These are phyloP conservation scores for Piloderma croceum DNA, from an alignment of 768 basidiomycete species.

Conservation along the genomic window DNA sequence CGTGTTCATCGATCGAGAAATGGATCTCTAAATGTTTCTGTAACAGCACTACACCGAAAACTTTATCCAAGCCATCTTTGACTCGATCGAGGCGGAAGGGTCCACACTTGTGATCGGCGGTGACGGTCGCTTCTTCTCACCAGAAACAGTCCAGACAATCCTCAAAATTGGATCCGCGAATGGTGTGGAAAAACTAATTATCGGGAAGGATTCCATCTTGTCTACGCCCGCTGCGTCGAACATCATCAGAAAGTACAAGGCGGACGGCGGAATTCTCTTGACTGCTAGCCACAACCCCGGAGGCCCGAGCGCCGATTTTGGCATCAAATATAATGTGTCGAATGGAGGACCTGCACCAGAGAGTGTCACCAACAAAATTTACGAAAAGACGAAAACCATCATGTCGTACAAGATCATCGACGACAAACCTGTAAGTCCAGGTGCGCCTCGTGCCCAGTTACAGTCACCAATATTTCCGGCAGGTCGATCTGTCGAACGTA, in stretches of 20 bases:
- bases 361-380: slow-evolving; percentile 92
- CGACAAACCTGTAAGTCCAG: slow-evolving; percentile 56
- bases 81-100: slow-evolving; percentile 77
- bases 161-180: slow-evolving; percentile 92
- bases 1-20: slow-evolving; percentile 11
- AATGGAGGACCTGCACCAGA: slow-evolving; percentile 99
- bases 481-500: slow-evolving; percentile 83
- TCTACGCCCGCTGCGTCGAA: slow-evolving; percentile 98
- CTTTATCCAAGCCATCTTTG: slow-evolving; percentile 91
- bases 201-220: slow-evolving; percentile 86
- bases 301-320: slow-evolving; percentile 96
- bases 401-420: slow-evolving; percentile 80
- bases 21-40: slow-evolving; percentile 11
- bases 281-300: slow-evolving; percentile 98
- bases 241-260: slow-evolving; percentile 93
- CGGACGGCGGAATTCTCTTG: slow-evolving; percentile 92
- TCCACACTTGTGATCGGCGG: slow-evolving; percentile 92
- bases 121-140: slow-evolving; percentile 90
- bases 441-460: slow-evolving; percentile 1
- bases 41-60: slow-evolving; percentile 96
- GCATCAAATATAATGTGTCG: slow-evolving; percentile 98
- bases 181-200: slow-evolving; percentile 84
- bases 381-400: slow-evolving; percentile 85
- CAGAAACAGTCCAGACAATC: slow-evolving; percentile 85
- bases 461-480: slow-evolving; percentile 8